These are phyloP conservation scores for Ceriops tagal DNA, from an alignment of 345 rosid species.

Conservation along the genomic window DNA sequence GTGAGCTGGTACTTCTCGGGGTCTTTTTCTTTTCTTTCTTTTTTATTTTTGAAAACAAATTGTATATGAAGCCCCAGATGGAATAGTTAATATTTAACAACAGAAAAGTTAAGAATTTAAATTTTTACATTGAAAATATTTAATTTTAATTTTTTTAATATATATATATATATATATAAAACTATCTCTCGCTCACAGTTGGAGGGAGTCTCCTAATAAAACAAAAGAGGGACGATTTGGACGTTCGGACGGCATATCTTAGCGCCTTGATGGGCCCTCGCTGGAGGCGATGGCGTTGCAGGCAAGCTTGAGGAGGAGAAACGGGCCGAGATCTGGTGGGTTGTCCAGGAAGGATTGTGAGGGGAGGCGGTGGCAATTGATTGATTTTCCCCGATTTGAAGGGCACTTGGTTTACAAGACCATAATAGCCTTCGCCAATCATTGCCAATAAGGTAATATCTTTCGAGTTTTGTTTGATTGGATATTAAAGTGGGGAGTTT, in stretches of 20 bases:
- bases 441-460: conserved; percentile 83
- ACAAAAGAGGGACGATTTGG: conserved; percentile 43
- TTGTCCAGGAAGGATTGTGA: conserved; percentile 78
- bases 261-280: conserved; percentile 87
- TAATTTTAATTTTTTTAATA: too few species aligned
- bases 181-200: too few species aligned
- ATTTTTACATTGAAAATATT: too few species aligned
- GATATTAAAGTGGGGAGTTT: background rate
- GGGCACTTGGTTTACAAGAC: conserved; percentile 76
- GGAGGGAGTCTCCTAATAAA: too few species aligned
- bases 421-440: conserved; percentile 98
- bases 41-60: too few species aligned
- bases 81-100: too few species aligned
- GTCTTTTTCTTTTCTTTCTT: too few species aligned
- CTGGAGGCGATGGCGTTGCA: conserved; percentile 92
- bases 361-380: conserved; percentile 45
- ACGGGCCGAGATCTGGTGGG: conserved; percentile 98
- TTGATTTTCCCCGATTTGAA: conserved; percentile 72
- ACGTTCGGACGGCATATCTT: conserved; percentile 81
- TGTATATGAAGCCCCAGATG: too few species aligned
- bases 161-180: too few species aligned
- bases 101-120: too few species aligned
- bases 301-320: conserved; percentile 85
- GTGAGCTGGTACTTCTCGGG: too few species aligned
- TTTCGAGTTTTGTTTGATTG: background rate